Percentiles rank a stretch among this genome's conserved stretches.
phyloP scores from a whole-genome alignment of 176 grass and related monocot species.

The Phoenix dactylifera region DNA sequence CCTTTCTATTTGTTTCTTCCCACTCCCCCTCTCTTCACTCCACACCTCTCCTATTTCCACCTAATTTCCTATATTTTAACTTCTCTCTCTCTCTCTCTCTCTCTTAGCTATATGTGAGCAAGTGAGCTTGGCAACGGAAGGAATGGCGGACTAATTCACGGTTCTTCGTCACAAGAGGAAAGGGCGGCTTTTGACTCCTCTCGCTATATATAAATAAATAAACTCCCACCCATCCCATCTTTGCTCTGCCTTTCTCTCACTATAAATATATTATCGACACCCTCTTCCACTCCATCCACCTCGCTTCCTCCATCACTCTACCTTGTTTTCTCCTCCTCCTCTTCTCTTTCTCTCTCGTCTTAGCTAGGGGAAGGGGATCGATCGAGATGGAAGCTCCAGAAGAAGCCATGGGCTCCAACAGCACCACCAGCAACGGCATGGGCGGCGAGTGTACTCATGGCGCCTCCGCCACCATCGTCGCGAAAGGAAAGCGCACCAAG shows the following conservation, averaged over 20 bases:
- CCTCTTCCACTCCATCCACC: too few species aligned
- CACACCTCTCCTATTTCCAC: slow-evolving; percentile 23
- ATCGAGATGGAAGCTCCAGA: slow-evolving; percentile 27
- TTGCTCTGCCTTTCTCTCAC: background rate
- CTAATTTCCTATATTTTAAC: slow-evolving; percentile 15
- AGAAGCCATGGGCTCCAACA: slow-evolving; percentile 13
- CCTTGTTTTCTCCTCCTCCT: too few species aligned
- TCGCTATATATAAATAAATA: too few species aligned
- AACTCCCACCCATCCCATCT: background rate
- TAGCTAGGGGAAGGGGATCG: too few species aligned
- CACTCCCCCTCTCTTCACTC: slow-evolving; percentile 13
- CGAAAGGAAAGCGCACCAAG: slow-evolving; percentile 80
- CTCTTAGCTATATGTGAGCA: too few species aligned
- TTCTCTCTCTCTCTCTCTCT: too few species aligned
- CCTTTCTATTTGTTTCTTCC: slow-evolving; percentile 3
- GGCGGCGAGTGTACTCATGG: background rate
- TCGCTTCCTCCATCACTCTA: too few species aligned
- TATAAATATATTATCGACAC: too few species aligned
- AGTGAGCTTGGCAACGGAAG: too few species aligned
- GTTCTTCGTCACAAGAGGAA: too few species aligned
- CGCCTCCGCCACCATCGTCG: slow-evolving; percentile 17
- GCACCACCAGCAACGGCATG: slow-evolving; percentile 1
- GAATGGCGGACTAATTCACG: too few species aligned
- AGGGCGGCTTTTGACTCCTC: too few species aligned
- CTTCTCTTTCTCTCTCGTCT: slow-evolving; percentile 5